Base-by-base conservation (phyloP, 306 rosid genomes). In the Lathyrus tuberosus region DNA sequence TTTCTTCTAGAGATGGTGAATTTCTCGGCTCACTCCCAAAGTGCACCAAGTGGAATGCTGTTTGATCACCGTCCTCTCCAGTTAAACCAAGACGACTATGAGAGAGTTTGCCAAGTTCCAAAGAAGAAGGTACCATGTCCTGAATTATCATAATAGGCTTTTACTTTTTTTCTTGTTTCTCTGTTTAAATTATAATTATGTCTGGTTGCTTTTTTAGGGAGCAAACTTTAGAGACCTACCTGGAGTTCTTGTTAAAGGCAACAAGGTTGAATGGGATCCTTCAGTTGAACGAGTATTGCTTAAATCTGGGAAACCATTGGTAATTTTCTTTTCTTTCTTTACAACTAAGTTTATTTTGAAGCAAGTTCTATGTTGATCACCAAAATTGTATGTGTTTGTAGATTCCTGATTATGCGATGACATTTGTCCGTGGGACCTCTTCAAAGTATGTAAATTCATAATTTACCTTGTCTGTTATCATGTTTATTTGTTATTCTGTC, bases 191-290 rank as follows among this genome's bases (percentile, higher is more conserved):
- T 1, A 33, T 30, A 4, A 10, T 54, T 14, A 5, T 66, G 35
- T 5, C 1, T 62, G 42, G 13, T 70, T 51, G 14, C 2, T 26
- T 62, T 57, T 38, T 15, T 51, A 77, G 85, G 82, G 85, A 4
- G 85, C 85, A 63, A 81, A 81, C 62, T 81, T 81, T 26, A 81
- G 85, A 65, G 77, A 81, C 42, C 43, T 81, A 2, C 74, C 79
- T 5, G 85, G 85, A 16, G 79, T 81, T 13, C 26, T 81, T 2
- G 85, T 81, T 24, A 77, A 73, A 65, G 28, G 2, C 0, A 77
- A 69, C 24, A 81, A 81, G 65, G 82, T 64, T 64, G 82, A 77
- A 78, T 81, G 79, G 85, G 85, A 81, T 59, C 85, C 82, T 0
- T 20, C 74, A 3, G 61, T 81, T 63, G 77, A 77, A 49, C 69